Conservation (phyloP, 306 rosid genomes). For the Quercus berberidifolia region DNA sequence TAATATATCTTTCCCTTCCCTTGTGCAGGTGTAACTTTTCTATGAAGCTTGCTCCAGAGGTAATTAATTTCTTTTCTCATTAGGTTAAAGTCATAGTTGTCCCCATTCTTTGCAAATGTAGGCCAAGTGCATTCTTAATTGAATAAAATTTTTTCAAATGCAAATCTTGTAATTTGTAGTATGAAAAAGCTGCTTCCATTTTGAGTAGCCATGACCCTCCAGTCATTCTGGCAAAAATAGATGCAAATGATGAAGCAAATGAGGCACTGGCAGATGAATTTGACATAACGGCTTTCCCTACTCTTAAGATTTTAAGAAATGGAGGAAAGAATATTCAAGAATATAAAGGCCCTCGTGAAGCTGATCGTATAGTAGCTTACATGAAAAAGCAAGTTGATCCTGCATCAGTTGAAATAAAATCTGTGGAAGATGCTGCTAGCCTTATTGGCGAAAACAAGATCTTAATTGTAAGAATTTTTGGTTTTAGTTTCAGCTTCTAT, state of each 20-base stretch:
- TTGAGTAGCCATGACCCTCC: slow-evolving; percentile 73
- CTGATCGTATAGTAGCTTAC: slow-evolving; percentile 78
- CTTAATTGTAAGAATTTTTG: slow-evolving; percentile 52
- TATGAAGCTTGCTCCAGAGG: slow-evolving; percentile 90
- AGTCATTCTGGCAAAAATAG: slow-evolving; percentile 69
- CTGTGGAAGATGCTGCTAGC: slow-evolving; percentile 54
- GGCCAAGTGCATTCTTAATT: neutral
- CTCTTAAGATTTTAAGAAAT: slow-evolving; percentile 71
- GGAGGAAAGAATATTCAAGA: slow-evolving; percentile 80
- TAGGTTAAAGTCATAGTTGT: neutral
- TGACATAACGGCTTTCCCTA: slow-evolving; percentile 68
- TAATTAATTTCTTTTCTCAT: slow-evolving; percentile 20
- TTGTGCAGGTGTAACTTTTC: slow-evolving; percentile 87
- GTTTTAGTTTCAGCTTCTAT: neutral
- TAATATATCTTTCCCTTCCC: neutral
- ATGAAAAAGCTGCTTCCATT: slow-evolving; percentile 76
- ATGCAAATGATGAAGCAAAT: slow-evolving; percentile 67
- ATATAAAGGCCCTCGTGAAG: slow-evolving; percentile 81
- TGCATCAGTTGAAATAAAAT: slow-evolving; percentile 63
- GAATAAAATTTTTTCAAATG: neutral
- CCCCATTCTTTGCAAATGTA: neutral
- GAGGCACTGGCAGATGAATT: slow-evolving; percentile 47
- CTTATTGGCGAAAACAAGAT: slow-evolving; percentile 58
- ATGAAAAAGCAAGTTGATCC: slow-evolving; percentile 82
- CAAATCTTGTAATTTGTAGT: slow-evolving; percentile 36